Percentiles rank a stretch among this genome's conserved stretches.
Conservation (phyloP, 306 rosid species). For the Castanopsis chinensis region DNA sequence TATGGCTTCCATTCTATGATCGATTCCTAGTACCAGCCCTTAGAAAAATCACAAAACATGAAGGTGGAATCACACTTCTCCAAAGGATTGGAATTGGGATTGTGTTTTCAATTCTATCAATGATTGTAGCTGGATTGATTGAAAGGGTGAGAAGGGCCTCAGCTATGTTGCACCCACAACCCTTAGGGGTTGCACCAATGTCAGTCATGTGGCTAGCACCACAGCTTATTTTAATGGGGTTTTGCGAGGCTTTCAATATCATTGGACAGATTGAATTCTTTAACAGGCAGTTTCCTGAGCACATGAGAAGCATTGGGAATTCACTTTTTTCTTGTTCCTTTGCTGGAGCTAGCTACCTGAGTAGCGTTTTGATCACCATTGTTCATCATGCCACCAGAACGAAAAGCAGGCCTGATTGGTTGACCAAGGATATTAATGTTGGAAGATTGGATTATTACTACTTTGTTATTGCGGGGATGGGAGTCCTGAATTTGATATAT, state of each 20-base stretch:
- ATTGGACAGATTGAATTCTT: slow-evolving; percentile 67
- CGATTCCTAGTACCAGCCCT: slow-evolving; percentile 41
- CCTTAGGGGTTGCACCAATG: slow-evolving; percentile 32
- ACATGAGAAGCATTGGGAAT: slow-evolving; percentile 68
- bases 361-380: slow-evolving; percentile 31
- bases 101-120: slow-evolving; percentile 48
- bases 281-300: slow-evolving; percentile 63
- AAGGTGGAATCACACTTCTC: slow-evolving; percentile 59
- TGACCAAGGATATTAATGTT: slow-evolving; percentile 52
- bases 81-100: slow-evolving; percentile 62
- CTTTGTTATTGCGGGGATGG: slow-evolving; percentile 46
- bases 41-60: slow-evolving; percentile 43
- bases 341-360: slow-evolving; percentile 57
- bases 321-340: slow-evolving; percentile 53
- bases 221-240: slow-evolving; percentile 53
- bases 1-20: slow-evolving; percentile 65
- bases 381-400: slow-evolving; percentile 43
- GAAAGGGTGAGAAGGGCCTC: slow-evolving; percentile 50
- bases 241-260: slow-evolving; percentile 56
- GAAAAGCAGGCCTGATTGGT: slow-evolving; percentile 48
- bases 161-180: slow-evolving; percentile 31
- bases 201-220: slow-evolving; percentile 62
- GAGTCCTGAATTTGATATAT: slow-evolving; percentile 45
- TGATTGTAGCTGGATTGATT: slow-evolving; percentile 56
- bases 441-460: slow-evolving; percentile 79